Base-by-base conservation (phyloP, 768 basidiomycete genomes). In the Tubosaeta sp. region DNA sequence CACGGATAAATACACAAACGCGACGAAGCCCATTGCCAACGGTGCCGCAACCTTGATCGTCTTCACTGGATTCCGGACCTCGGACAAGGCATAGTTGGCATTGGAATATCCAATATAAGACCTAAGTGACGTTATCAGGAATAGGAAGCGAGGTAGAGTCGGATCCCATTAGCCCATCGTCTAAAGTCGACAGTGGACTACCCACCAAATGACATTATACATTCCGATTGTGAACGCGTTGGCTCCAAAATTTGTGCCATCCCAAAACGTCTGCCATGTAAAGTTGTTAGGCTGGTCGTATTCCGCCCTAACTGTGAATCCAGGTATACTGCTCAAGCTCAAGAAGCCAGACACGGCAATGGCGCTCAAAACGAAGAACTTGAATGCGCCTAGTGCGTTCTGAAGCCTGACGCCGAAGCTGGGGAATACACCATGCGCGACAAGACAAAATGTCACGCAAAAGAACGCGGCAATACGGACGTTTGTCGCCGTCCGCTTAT, bases 1-100 rank as follows among this genome's bases (percentile, higher is more conserved):
- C 48, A 86, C 79, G 11, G 79, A 69, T 29, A 89, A 38, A 57
- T 90, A 90, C 6, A 83, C 73, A 0, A 76, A 55, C 0, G 79
- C 74, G n/a, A 87, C 81, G 21, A 74, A 70, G 7, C 73, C 45
- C 73, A 89, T 77, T 0, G 84, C 86, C 3, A 85, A 59, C 1
- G 87, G 85, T 1, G 83, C 84, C 0, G 87, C 88, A 10, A 76
- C 71, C 59, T 82, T 86, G 61, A 90, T 78, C 1, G 86, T 89
- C 34, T 76, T 73, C 4, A 89, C 76, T 1, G 87, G 88, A 54
- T 89, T 76, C 21, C 75, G 75, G 8, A 87, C 73, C 59, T 90
- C 87, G 4, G 84, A 85, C 6, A 90, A 70, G 0, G 81, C 83
- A 55, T 86, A 87, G 59, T 89, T 87, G 8, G 85, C 86, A 51